phyloP scores from a whole-genome alignment of 2,329 filamentous ascomycete species.

The Remersonia thermophila region DNA sequence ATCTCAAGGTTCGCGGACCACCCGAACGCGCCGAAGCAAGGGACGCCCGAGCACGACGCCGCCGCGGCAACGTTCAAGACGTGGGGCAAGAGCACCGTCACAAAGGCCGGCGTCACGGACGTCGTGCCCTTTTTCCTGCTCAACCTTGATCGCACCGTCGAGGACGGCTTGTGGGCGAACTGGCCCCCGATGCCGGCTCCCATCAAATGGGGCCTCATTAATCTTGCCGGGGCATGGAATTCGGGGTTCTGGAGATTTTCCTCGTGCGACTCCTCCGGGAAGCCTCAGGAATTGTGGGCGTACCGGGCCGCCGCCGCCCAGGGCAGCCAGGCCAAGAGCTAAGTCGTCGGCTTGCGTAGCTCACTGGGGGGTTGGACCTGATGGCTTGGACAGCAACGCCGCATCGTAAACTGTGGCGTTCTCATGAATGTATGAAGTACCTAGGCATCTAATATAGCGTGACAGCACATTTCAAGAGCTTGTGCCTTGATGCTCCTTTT shows the following conservation, averaged over 20 bases:
- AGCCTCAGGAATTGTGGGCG: conserved; percentile 42
- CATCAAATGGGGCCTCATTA: conserved; percentile 47
- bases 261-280: conserved; percentile 43
- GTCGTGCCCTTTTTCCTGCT: conserved; percentile 53
- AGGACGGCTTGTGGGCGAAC: conserved; percentile 46
- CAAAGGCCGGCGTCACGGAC: conserved; percentile 45
- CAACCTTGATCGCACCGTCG: conserved; percentile 47
- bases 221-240: conserved; percentile 44
- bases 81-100: conserved; percentile 53
- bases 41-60: conserved; percentile 30
- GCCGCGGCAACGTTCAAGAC: conserved; percentile 42
- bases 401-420: too few species aligned
- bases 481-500: too few species aligned
- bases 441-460: too few species aligned
- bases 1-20: conserved; percentile 39
- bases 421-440: too few species aligned
- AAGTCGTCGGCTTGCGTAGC: neutral
- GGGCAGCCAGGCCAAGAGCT: conserved; percentile 7
- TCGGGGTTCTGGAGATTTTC: conserved; percentile 52
- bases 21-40: conserved; percentile 36
- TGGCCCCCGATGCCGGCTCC: conserved; percentile 54
- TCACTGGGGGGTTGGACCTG: neutral
- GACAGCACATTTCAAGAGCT: too few species aligned
- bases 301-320: conserved; percentile 19
- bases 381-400: too few species aligned